These are phyloP conservation scores for Polyplosphaeria fusca DNA, from an alignment of 495 filamentous ascomycete species.

Conservation along the genomic window DNA sequence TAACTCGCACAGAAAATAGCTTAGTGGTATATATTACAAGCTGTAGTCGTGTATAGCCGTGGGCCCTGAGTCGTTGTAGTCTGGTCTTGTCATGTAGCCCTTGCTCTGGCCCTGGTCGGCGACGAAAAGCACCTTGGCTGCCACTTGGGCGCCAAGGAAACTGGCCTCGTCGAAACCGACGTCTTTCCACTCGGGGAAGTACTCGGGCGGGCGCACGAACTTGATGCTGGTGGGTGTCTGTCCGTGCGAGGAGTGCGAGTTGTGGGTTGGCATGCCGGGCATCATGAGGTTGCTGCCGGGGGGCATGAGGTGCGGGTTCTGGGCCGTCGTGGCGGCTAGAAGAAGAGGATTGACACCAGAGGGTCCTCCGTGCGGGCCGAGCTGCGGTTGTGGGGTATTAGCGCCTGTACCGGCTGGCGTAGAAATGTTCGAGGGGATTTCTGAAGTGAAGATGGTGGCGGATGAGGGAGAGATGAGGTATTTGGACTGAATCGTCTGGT, in stretches of 20 bases:
- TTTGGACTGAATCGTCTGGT: constrained; percentile 72
- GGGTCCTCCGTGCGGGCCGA: constrained; percentile 45
- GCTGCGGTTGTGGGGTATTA: constrained; percentile 75
- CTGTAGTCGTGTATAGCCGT: constrained; percentile 58
- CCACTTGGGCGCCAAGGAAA: constrained; percentile 78
- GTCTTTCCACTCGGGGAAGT: constrained; percentile 93
- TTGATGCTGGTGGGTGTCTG: constrained; percentile 90
- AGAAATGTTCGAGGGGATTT: constrained; percentile 84
- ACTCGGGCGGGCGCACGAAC: constrained; percentile 71
- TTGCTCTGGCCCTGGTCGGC: constrained; percentile 67
- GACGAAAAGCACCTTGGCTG: constrained; percentile 70
- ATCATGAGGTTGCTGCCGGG: constrained; percentile 36
- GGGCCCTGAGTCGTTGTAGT: constrained; percentile 78
- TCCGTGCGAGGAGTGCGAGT: constrained; percentile 71
- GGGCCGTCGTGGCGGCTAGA: constrained; percentile 78
- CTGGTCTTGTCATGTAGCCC: constrained; percentile 67
- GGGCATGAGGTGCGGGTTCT: constrained; percentile 48
- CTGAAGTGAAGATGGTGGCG: constrained; percentile 93
- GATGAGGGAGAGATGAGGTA: constrained; percentile 86
- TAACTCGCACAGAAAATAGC: too few species aligned
- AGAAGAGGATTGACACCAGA: constrained; percentile 83
- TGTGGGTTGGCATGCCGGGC: constrained; percentile 40
- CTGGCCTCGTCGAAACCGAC: constrained; percentile 54
- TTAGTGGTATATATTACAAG: too few species aligned
- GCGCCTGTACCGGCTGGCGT: constrained; percentile 88